These are phyloP conservation scores for Xerocomellus dryophilus DNA, from an alignment of 768 basidiomycete species.

Conservation along the genomic window DNA sequence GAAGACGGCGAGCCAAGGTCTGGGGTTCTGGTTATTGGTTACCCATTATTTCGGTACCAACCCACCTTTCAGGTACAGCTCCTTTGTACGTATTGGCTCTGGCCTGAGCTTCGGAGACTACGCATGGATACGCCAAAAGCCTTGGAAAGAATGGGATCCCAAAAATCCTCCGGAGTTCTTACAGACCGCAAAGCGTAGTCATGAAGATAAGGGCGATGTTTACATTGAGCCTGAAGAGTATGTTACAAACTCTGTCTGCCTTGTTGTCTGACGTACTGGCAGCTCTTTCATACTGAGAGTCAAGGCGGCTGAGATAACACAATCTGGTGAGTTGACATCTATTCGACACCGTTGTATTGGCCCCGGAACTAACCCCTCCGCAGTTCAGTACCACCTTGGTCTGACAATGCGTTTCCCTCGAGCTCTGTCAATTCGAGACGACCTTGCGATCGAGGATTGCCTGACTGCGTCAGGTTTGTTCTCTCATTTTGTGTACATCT, in stretches of 20 bases:
- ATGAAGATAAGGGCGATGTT: slow-evolving; percentile 85
- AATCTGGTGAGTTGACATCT: slow-evolving; percentile 50
- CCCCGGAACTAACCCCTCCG: slow-evolving; percentile 1
- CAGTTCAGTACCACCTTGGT: slow-evolving; percentile 80
- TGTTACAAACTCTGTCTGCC: slow-evolving; percentile 12
- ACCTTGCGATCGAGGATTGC: slow-evolving; percentile 69
- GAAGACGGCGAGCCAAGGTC: slow-evolving; percentile 62
- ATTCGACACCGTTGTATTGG: neutral
- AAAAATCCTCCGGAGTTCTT: slow-evolving; percentile 71
- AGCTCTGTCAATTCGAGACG: slow-evolving; percentile 75
- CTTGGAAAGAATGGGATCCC: slow-evolving; percentile 80
- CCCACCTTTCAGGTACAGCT: slow-evolving; percentile 58
- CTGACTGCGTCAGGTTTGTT: slow-evolving; percentile 60
- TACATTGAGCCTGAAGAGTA: slow-evolving; percentile 91
- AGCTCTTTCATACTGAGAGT: slow-evolving; percentile 94
- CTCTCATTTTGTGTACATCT: neutral
- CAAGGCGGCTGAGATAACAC: slow-evolving; percentile 89
- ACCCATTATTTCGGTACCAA: neutral
- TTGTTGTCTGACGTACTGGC: slow-evolving; percentile 2
- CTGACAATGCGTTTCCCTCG: slow-evolving; percentile 95
- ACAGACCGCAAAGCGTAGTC: slow-evolving; percentile 53
- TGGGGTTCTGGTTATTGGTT: slow-evolving; percentile 8
- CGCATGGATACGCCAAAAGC: slow-evolving; percentile 74
- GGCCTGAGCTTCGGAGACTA: slow-evolving; percentile 87
- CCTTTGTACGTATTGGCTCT: slow-evolving; percentile 87